A percentile compares a stretch with the other conserved stretches of the same genome.
Evolutionary conservation across 176 grass and related monocot species (phyloP).

Genomic region (Carex littledalei): DNA sequence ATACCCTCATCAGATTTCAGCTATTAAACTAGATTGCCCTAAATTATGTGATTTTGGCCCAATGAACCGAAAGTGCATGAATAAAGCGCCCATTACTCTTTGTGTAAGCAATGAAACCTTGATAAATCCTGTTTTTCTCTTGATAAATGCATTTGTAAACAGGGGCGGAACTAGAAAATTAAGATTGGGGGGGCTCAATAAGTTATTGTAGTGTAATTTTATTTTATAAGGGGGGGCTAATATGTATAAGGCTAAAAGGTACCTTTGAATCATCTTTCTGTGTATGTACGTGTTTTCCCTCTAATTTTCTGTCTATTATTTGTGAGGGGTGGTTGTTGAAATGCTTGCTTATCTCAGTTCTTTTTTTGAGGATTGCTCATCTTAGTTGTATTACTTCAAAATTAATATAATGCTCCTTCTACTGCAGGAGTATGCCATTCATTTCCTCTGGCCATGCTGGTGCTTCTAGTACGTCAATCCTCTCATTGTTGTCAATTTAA

Average conservation of each 20-base stretch:
- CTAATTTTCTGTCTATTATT: neutral
- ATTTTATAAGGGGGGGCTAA: too few relatives aligned
- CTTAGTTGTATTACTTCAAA: neutral
- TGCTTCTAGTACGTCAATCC: constrained; percentile 44
- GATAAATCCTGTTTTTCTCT: neutral
- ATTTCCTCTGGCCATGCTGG: constrained; percentile 22
- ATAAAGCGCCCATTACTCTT: neutral
- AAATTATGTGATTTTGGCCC: neutral
- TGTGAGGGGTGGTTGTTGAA: neutral
- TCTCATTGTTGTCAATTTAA: neutral
- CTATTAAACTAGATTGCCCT: neutral
- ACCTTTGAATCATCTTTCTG: neutral
- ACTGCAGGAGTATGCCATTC: constrained; percentile 45
- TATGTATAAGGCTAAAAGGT: neutral
- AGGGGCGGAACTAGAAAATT: too few relatives aligned
- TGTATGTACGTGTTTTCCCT: neutral
- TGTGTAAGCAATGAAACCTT: neutral
- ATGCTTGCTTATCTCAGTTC: neutral
- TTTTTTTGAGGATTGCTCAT: neutral
- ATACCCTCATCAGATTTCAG: neutral
- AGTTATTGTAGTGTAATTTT: too few relatives aligned
- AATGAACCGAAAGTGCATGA: too few relatives aligned
- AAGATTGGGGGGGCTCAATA: too few relatives aligned
- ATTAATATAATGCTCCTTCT: constrained; percentile 12
- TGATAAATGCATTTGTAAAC: neutral